Percentiles rank a stretch among this genome's conserved stretches.
Conservation (phyloP, 1,139 yeast genomes). For the Debaryomyces singareniensis region DNA sequence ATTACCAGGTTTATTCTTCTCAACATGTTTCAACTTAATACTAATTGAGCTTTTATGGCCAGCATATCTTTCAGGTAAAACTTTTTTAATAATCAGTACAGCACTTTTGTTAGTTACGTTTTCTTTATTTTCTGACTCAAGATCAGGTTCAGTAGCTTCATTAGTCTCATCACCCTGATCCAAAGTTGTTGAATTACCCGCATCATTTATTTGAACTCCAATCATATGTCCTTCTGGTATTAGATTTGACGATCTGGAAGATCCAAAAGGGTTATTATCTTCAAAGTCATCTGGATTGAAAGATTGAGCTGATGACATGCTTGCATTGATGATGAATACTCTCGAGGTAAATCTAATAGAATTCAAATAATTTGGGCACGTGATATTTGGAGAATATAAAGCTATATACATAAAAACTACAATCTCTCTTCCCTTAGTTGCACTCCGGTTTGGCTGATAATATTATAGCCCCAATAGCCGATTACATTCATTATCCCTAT, state of each 20-base stretch:
- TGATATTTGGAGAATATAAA: no score
- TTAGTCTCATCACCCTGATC: no score
- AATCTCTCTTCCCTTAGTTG: constrained; percentile 36
- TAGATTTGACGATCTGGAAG: background rate
- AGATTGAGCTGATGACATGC: constrained; percentile 14
- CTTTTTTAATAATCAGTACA: constrained; percentile 20
- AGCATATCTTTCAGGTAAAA: constrained; percentile 48
- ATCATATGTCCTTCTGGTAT: constrained; percentile 1
- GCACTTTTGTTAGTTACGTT: background rate
- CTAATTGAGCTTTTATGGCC: constrained; percentile 22
- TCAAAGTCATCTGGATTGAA: constrained; percentile 63
- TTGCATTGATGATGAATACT: no score
- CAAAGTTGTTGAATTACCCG: no score
- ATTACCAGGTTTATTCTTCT: constrained; percentile 35
- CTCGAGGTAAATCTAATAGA: no score
- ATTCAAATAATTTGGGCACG: no score
- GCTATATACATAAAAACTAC: constrained; percentile 6
- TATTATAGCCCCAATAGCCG: constrained; percentile 79
- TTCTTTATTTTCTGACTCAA: no score
- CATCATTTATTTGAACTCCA: no score
- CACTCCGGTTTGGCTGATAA: constrained; percentile 49
- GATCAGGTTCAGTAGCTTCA: no score
- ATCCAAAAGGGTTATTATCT: constrained; percentile 59
- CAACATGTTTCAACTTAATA: constrained; percentile 27
- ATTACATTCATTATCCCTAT: constrained; percentile 72